phyloP scores from a whole-genome alignment of 495 filamentous ascomycete species.

The Pyrenopolyporus hunteri region DNA sequence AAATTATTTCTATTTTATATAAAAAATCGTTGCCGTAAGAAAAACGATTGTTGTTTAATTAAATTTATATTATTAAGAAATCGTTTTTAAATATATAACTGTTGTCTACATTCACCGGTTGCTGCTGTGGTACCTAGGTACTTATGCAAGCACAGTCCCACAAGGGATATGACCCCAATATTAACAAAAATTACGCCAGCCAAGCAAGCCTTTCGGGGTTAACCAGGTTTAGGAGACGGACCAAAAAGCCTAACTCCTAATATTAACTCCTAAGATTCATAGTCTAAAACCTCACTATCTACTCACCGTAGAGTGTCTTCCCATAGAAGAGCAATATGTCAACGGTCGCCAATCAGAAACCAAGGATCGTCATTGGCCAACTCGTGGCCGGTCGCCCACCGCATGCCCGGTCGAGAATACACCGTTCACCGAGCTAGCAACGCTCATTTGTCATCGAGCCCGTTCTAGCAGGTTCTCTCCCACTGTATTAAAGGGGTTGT shows the following conservation, averaged over 20 bases:
- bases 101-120: too few relatives aligned
- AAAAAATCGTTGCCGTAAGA: too few relatives aligned
- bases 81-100: too few relatives aligned
- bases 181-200: slow-evolving; percentile 9
- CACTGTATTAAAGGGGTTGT: neutral
- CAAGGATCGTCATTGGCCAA: neutral
- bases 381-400: too few relatives aligned
- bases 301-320: too few relatives aligned
- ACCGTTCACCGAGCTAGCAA: neutral
- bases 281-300: neutral
- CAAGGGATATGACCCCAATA: neutral
- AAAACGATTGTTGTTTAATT: too few relatives aligned
- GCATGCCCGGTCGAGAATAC: too few relatives aligned
- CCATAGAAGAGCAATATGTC: neutral
- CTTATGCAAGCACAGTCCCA: too few relatives aligned
- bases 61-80: too few relatives aligned
- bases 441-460: slow-evolving; percentile 2
- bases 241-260: neutral
- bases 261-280: slow-evolving; percentile 6
- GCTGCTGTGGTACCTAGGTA: too few relatives aligned
- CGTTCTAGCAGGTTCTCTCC: neutral
- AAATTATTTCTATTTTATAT: too few relatives aligned
- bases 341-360: slow-evolving; percentile 3
- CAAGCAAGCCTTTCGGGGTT: slow-evolving; percentile 15
- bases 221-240: neutral